These are phyloP conservation scores for Pythium diclinum DNA, from an alignment of 352 stramenopile species.

Conservation along the genomic window DNA sequence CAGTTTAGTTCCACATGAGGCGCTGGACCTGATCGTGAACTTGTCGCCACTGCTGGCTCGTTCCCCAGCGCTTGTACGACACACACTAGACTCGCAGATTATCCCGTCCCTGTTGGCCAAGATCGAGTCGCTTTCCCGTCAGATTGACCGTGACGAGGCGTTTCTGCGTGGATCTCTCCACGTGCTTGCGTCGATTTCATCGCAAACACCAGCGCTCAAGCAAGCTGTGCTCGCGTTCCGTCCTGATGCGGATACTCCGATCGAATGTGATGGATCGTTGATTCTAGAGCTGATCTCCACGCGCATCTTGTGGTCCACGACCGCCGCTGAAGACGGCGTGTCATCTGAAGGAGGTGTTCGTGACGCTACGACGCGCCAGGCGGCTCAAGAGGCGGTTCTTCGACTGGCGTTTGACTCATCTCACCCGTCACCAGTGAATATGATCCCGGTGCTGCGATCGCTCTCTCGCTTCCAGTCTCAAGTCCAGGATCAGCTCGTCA, in stretches of 20 bases:
- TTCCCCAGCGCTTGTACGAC: background rate
- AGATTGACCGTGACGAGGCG: background rate
- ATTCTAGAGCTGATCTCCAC: conserved; percentile 6
- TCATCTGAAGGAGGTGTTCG: background rate
- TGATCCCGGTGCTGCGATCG: background rate
- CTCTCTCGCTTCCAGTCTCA: conserved; percentile 7
- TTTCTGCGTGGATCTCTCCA: conserved; percentile 5
- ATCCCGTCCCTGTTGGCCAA: background rate
- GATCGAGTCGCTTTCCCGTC: background rate
- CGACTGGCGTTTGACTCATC: conserved; percentile 4
- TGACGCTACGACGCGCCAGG: conserved; percentile 12
- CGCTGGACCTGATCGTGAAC: conserved; percentile 9
- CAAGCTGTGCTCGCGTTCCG: background rate
- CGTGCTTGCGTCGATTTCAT: conserved; percentile 4
- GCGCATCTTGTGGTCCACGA: conserved; percentile 13
- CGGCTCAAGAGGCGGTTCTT: conserved; percentile 5
- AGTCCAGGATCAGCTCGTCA: conserved; percentile 4
- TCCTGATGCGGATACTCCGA: background rate
- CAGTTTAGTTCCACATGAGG: background rate
- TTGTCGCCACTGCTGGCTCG: background rate
- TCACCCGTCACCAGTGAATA: background rate
- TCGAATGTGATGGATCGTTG: background rate
- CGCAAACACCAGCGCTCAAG: background rate
- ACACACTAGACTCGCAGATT: conserved; percentile 5
- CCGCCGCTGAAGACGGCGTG: background rate